A percentile compares a stretch with the other conserved stretches of the same genome.
These are phyloP conservation scores for Batrachochytrium dendrobatidis DNA, from an alignment of 371 early-diverging fungal species.

Conservation along the genomic window DNA sequence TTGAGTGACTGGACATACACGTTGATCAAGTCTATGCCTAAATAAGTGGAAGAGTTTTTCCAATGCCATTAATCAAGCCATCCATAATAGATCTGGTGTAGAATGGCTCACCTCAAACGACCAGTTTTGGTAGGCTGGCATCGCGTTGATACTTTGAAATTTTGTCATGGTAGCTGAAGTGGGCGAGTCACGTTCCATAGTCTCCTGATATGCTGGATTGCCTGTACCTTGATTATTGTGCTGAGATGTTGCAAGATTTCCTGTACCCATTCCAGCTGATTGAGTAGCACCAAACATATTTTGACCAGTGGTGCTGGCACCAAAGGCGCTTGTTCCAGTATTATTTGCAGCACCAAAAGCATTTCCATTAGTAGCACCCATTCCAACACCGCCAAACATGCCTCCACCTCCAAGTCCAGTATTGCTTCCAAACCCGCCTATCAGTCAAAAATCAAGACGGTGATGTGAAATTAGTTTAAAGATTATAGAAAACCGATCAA, in stretches of 20 bases:
- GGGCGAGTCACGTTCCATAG: conserved; percentile 57
- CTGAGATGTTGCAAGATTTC: conserved; percentile 31
- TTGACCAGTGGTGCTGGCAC: conserved; percentile 24
- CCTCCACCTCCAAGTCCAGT: conserved; percentile 5
- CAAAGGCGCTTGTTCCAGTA: conserved; percentile 25
- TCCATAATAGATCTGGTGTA: neutral
- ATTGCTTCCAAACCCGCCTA: neutral
- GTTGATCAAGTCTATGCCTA: neutral
- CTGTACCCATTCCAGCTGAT: conserved; percentile 27
- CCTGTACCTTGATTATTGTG: conserved; percentile 61
- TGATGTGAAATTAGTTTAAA: neutral
- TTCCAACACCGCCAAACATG: conserved; percentile 20
- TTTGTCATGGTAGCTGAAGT: conserved; percentile 40
- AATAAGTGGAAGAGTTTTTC: neutral
- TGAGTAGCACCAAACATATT: conserved; percentile 26
- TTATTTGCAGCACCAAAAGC: conserved; percentile 45
- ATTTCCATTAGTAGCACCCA: conserved; percentile 29
- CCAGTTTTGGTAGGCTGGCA: conserved; percentile 78
- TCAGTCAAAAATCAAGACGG: neutral
- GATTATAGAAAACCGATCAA: neutral
- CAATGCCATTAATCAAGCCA: neutral
- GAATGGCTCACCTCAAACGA: conserved; percentile 62
- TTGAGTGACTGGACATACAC: neutral
- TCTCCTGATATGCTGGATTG: conserved; percentile 60
- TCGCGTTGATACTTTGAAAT: conserved; percentile 78